Conservation (phyloP, 2,329 filamentous ascomycete species). For the Drechslera avenae region DNA sequence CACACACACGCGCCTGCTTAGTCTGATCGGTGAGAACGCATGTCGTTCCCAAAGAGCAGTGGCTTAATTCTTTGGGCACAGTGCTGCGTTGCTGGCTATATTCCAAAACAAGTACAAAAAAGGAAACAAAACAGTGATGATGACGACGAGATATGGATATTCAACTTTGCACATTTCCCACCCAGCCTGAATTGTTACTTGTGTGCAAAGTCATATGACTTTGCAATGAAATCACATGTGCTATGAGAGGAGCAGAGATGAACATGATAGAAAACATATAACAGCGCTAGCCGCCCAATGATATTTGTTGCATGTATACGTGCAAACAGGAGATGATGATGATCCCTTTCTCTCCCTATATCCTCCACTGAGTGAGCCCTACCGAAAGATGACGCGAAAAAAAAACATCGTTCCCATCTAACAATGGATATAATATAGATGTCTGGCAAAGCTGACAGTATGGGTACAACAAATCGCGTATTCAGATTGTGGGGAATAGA, state of each 20-base stretch:
- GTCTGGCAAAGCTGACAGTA: not conserved
- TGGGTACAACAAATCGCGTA: not conserved
- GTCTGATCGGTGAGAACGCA: constrained; percentile 5
- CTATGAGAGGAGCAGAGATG: constrained; percentile 7
- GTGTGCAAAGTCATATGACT: no score
- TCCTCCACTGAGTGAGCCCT: no score
- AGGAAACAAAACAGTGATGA: not conserved
- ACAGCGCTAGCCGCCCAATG: constrained; percentile 39
- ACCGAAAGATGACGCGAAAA: no score
- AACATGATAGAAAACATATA: constrained; percentile 24
- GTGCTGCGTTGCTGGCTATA: no score
- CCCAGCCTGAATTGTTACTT: not conserved
- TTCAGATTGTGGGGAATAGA: constrained; percentile 5
- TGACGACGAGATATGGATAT: not conserved
- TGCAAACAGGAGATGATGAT: constrained; percentile 6
- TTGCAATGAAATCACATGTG: not conserved
- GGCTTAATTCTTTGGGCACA: no score
- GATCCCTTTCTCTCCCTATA: not conserved
- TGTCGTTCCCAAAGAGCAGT: no score
- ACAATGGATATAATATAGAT: constrained; percentile 7
- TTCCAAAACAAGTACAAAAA: no score
- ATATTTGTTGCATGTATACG: constrained; percentile 2
- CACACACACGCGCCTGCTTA: not conserved
- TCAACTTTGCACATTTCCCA: not conserved
- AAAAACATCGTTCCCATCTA: no score